phyloP scores from a whole-genome alignment of 2,329 filamentous ascomycete genomes.

The Fusarium sp. region DNA sequence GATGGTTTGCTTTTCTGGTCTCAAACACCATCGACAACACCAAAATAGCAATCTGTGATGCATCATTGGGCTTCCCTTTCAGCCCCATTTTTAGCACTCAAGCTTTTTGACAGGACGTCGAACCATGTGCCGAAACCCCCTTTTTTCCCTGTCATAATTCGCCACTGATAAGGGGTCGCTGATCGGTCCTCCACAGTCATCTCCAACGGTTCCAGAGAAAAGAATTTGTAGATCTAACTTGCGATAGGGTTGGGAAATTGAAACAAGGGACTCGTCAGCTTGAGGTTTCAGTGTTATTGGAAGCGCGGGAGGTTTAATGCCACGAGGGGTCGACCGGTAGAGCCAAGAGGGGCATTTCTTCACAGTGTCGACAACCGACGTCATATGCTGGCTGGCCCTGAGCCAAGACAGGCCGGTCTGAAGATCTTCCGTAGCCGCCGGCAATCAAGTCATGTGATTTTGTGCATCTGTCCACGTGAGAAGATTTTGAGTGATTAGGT shows the following conservation, averaged over 20 bases:
- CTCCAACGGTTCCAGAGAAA: slow-evolving; percentile 20
- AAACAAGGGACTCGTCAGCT: slow-evolving; percentile 46
- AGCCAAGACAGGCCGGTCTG: neutral
- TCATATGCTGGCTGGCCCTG: slow-evolving; percentile 34
- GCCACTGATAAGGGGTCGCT: slow-evolving; percentile 39
- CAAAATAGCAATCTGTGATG: slow-evolving; percentile 27
- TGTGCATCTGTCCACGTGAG: fast-evolving
- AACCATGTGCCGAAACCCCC: slow-evolving; percentile 18
- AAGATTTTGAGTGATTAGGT: neutral
- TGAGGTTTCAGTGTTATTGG: slow-evolving; percentile 26
- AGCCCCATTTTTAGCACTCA: slow-evolving; percentile 9
- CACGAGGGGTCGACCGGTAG: slow-evolving; percentile 27
- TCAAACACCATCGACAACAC: slow-evolving; percentile 32
- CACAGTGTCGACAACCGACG: slow-evolving; percentile 18
- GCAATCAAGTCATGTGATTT: slow-evolving; percentile 18
- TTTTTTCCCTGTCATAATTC: slow-evolving; percentile 37
- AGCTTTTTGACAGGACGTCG: slow-evolving; percentile 13
- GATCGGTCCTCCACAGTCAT: slow-evolving; percentile 13
- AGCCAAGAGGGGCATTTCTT: slow-evolving; percentile 37
- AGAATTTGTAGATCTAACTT: slow-evolving; percentile 33
- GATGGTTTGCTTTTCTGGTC: slow-evolving; percentile 22
- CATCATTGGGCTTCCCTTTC: slow-evolving; percentile 29
- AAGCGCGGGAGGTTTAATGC: slow-evolving; percentile 24
- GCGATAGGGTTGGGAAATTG: slow-evolving; percentile 28
- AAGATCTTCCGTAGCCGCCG: neutral